Conservation (phyloP, 129 eudicot genomes). For the Saussurea involucrata region DNA sequence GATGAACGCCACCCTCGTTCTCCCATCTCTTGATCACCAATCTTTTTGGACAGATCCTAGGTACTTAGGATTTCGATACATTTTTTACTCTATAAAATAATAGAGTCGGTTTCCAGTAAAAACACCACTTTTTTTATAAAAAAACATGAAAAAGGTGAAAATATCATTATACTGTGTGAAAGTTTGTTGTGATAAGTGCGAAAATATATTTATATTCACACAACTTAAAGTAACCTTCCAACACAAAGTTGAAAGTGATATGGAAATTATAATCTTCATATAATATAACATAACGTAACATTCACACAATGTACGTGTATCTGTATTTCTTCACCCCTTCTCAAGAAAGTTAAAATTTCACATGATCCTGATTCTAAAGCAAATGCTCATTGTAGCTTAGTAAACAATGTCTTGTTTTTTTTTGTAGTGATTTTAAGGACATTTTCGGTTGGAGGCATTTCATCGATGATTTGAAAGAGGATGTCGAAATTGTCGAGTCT, state of each 20-base stretch:
- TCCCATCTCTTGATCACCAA: conserved; percentile 91
- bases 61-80: conserved; percentile 23
- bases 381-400: too few relatives aligned
- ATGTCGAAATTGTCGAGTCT: conserved; percentile 76
- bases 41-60: conserved; percentile 98
- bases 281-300: too few relatives aligned
- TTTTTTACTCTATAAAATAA: background rate
- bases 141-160: too few relatives aligned
- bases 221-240: too few relatives aligned
- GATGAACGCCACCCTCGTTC: conserved; percentile 95
- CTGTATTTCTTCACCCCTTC: background rate
- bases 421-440: conserved; percentile 82
- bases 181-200: too few relatives aligned
- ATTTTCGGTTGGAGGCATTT: conserved; percentile 88
- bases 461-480: conserved; percentile 62
- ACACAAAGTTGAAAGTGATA: background rate
- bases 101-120: background rate
- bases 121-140: background rate
- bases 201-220: too few relatives aligned
- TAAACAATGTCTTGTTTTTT: background rate
- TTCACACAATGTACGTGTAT: background rate
- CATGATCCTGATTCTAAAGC: too few relatives aligned
- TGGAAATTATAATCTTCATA: too few relatives aligned
- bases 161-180: too few relatives aligned
- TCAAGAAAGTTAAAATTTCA: too few relatives aligned